Evolutionary conservation across 495 filamentous ascomycete species (phyloP).

Genomic region (Neurospora sp.): DNA sequence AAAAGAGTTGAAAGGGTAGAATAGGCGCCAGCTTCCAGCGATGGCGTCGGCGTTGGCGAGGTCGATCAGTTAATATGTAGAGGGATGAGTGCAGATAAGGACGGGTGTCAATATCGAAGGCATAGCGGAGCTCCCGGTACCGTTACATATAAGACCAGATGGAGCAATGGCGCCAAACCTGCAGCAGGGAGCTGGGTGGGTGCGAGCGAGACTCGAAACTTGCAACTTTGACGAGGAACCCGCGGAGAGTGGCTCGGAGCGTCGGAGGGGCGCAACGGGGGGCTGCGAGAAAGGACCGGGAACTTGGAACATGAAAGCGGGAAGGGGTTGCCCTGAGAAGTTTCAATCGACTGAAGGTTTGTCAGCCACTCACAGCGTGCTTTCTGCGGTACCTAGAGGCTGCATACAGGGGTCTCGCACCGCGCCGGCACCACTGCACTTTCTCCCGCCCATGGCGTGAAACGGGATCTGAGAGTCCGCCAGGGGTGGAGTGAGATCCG

Average conservation of each 20-base stretch:
- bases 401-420: not conserved
- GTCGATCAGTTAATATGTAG: not conserved
- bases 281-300: not conserved
- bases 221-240: not conserved
- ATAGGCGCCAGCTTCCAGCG: slow-evolving; percentile 13
- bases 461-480: not conserved
- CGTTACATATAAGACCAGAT: not conserved
- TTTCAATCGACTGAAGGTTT: not conserved
- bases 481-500: not conserved
- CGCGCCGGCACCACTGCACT: not conserved
- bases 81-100: not conserved
- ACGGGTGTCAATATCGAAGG: not conserved
- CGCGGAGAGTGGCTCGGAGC: not conserved
- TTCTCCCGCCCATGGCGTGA: not conserved
- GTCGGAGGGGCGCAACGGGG: not conserved
- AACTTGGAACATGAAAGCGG: not conserved
- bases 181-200: not conserved
- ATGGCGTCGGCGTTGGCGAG: slow-evolving; percentile 5
- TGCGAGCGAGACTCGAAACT: not conserved
- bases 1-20: not conserved
- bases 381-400: not conserved
- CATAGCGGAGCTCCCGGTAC: not conserved
- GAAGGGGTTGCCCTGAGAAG: not conserved
- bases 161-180: not conserved
- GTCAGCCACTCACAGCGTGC: not conserved